These are phyloP conservation scores for Perilla frutescens DNA, from an alignment of 257 asterid genomes.

Conservation along the genomic window DNA sequence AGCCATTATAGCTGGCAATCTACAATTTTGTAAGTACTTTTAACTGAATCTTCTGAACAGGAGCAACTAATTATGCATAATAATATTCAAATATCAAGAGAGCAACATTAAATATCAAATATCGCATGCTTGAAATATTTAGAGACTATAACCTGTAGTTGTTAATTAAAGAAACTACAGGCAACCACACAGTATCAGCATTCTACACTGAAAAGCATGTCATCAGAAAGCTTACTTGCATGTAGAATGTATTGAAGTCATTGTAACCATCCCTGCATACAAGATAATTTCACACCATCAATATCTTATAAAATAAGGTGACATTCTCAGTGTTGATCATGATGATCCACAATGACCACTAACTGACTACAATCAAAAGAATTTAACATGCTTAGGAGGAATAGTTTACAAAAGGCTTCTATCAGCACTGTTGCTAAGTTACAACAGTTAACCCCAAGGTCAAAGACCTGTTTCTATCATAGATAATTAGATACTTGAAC, in stretches of 20 bases:
- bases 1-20: constrained; percentile 13
- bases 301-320: constrained; percentile 21
- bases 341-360: constrained; percentile 28
- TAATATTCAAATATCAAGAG: not conserved
- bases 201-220: constrained; percentile 33
- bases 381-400: not conserved
- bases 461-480: not conserved
- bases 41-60: not conserved
- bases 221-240: constrained; percentile 79
- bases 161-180: constrained; percentile 22
- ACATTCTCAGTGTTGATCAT: constrained; percentile 24
- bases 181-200: constrained; percentile 22
- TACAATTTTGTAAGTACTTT: not conserved
- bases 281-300: constrained; percentile 47
- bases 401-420: not conserved
- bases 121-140: not conserved
- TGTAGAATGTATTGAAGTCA: constrained; percentile 98
- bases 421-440: constrained; percentile 11
- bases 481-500: not conserved
- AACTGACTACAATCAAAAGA: constrained; percentile 18
- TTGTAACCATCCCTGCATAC: constrained; percentile 98
- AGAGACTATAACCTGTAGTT: constrained; percentile 30
- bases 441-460: constrained; percentile 1
- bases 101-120: constrained; percentile 17
- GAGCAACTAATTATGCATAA: not conserved